Base-by-base conservation (phyloP, 306 rosid species). In the Erythrophleum fordii region DNA sequence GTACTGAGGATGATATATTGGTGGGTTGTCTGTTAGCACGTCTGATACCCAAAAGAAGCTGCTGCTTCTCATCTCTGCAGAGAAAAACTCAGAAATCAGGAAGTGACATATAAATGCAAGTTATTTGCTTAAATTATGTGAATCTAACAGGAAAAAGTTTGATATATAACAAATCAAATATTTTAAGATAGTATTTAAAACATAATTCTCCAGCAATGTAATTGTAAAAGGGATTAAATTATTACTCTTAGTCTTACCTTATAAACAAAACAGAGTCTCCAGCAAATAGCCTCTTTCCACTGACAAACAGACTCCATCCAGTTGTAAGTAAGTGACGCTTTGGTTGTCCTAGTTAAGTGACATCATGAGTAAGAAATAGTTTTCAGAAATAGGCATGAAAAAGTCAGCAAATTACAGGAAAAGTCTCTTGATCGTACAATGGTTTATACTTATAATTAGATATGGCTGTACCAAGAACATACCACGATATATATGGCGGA, bases 401-500 rank as follows among this genome's bases (percentile, higher is more conserved):
- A 70, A 20, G 18, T 17, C 13, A 13, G 51, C n/a, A 62, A 59
- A 64, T 68, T 52, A 61, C 53, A 51, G 55, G 51, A 31, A 13
- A 49, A 45, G 17, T 66, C 48, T 20, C 61, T n/a, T 16, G 23
- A 20, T 29, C 18, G 71, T 53, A 39, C 62, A 49, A 56, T 16
- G 3, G 20, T 17, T 3, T 25, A 25, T 60, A 67, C 53, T 25
- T 70, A 81, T 64, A 61, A 72, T 75, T 31, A 1, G 17, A 59
- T 25, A 59, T 59, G 20, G 31, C 61, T 6, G 35, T 22, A 34
- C 26, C 18, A 35, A 67, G 65, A 59, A 46, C 77, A 51, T 86
- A 91, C 99, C 99, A 2, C 99, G 98, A 72, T 89, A 95, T 59
- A 93, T 95, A 83, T 95, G 99, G 68, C 99, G 98, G 84, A 95